These are phyloP conservation scores for Diaporthe aspalathi DNA, from an alignment of 2,329 filamentous ascomycete genomes.

Conservation along the genomic window DNA sequence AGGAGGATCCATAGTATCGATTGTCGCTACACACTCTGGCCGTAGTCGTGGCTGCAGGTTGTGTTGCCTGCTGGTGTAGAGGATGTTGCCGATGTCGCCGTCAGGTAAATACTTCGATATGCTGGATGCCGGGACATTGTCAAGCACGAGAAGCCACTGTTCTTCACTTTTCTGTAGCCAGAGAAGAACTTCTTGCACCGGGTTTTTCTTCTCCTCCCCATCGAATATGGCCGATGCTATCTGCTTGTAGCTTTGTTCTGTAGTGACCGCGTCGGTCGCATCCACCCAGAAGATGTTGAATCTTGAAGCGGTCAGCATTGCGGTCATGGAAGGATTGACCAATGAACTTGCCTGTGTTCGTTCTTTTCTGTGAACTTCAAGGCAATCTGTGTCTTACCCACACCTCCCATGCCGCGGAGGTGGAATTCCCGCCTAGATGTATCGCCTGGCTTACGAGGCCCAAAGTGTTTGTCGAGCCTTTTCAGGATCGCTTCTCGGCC, in stretches of 20 bases:
- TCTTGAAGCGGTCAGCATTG: neutral
- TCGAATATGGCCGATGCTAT: neutral
- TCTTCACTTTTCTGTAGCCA: neutral
- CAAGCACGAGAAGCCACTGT: constrained; percentile 48
- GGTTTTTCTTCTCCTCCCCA: neutral
- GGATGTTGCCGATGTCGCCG: constrained; percentile 43
- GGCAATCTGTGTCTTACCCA: constrained; percentile 49
- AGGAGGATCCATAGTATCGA: constrained; percentile 35
- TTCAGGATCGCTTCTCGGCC: constrained; percentile 44
- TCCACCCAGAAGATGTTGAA: constrained; percentile 43
- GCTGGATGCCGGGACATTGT: constrained; percentile 43
- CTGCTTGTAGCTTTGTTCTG: constrained; percentile 42
- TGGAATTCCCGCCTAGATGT: constrained; percentile 42
- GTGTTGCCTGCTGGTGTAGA: constrained; percentile 45
- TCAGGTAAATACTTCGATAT: constrained; percentile 40
- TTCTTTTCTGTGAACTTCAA: constrained; percentile 43
- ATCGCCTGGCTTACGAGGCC: constrained; percentile 14
- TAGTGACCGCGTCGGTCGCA: constrained; percentile 42
- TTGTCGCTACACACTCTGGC: constrained; percentile 20
- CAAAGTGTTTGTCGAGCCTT: constrained; percentile 41
- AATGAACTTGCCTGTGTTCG: neutral
- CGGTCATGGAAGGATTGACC: neutral
- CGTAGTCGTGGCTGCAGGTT: constrained; percentile 29
- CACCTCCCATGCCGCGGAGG: constrained; percentile 46
- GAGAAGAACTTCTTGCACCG: neutral